A percentile compares a stretch with the other conserved stretches of the same genome.
Conservation (phyloP, 1,284 basidiomycete species). For the Irpex sp. region DNA sequence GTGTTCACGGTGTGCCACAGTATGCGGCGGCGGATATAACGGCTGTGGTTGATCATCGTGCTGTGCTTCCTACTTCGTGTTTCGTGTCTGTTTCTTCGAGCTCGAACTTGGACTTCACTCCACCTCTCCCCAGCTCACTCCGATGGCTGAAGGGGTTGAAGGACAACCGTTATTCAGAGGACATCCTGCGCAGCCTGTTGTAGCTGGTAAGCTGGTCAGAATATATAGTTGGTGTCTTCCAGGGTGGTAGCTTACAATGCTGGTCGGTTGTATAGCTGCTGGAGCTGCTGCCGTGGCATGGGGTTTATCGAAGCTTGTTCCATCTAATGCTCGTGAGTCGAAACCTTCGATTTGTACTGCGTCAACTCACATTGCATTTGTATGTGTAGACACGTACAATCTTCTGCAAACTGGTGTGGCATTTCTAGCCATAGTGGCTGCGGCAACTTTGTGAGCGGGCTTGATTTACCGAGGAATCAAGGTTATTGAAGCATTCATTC, state of each 20-base stretch:
- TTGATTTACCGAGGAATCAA: neutral
- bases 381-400: conserved; percentile 54
- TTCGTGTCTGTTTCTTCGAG: neutral
- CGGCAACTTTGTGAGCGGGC: conserved; percentile 59
- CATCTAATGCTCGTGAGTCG: conserved; percentile 15
- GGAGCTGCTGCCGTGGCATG: conserved; percentile 16
- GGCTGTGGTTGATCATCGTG: neutral
- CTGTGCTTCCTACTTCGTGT: neutral
- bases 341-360: neutral
- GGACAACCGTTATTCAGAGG: neutral
- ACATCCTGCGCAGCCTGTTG: neutral
- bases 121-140: neutral
- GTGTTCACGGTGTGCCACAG: neutral
- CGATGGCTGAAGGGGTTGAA: neutral
- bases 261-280: conserved; percentile 8
- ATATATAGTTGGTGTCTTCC: too few species aligned
- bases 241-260: too few species aligned
- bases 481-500: neutral
- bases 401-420: conserved; percentile 70
- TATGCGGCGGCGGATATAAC: neutral
- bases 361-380: neutral
- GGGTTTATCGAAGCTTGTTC: conserved; percentile 14
- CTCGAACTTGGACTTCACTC: too few species aligned
- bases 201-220: neutral
- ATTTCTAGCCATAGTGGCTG: conserved; percentile 53